Evolutionary conservation across 257 asterid species (phyloP).

Genomic region (Lithospermum erythrorhizon): DNA sequence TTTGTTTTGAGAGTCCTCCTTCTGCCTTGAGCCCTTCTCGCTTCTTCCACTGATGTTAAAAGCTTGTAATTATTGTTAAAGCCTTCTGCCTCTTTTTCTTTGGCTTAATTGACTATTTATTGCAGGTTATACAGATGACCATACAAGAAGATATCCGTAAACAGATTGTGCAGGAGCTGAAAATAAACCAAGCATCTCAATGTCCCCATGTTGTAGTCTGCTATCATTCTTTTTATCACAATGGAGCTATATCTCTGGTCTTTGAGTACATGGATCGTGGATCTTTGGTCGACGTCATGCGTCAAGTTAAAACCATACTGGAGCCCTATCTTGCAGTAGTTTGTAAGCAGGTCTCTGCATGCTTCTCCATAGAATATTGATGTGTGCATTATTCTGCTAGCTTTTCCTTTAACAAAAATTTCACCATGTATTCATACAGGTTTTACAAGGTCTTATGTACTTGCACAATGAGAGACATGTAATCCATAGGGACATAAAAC

Average conservation of each 20-base stretch:
- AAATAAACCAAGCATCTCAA: constrained; percentile 86
- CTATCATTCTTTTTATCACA: constrained; percentile 96
- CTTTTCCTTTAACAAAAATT: background rate
- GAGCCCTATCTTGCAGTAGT: constrained; percentile 93
- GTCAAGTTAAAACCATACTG: constrained; percentile 80
- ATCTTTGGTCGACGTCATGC: constrained; percentile 38
- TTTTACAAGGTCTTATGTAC: constrained; percentile 82
- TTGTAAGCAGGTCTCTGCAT: constrained; percentile 72
- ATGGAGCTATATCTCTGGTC: constrained; percentile 91
- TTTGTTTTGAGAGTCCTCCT: too few relatives aligned
- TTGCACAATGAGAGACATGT: constrained; percentile 83
- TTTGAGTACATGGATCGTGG: constrained; percentile 99
- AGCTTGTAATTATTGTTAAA: background rate
- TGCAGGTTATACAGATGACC: constrained; percentile 92
- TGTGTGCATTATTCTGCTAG: background rate
- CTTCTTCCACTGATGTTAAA: too few relatives aligned
- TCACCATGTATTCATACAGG: constrained; percentile 31
- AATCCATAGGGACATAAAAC: constrained; percentile 84
- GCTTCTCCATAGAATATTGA: constrained; percentile 11
- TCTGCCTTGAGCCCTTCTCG: too few relatives aligned
- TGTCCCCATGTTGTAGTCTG: constrained; percentile 88
- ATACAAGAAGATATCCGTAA: constrained; percentile 93
- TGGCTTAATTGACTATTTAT: background rate
- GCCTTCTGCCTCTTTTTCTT: background rate
- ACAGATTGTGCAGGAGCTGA: constrained; percentile 97